Percentiles rank a stretch among this genome's conserved stretches.
Evolutionary conservation across 2,329 filamentous ascomycete genomes (phyloP).

Genomic region (Neopestalotiopsis rosae): DNA sequence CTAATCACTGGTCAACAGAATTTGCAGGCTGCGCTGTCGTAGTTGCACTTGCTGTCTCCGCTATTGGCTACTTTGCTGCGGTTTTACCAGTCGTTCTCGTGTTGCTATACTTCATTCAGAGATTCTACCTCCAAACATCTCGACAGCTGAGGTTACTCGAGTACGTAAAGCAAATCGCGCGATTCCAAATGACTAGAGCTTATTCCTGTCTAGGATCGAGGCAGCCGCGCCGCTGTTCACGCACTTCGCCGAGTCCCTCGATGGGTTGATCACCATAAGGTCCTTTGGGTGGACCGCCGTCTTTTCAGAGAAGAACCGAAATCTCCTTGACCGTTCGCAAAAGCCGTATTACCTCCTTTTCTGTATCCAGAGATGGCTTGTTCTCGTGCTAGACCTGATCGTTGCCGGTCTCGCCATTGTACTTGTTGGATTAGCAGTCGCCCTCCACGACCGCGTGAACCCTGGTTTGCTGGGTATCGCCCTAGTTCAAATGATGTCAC

Average conservation of each 20-base stretch:
- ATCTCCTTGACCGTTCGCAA: conserved; percentile 5
- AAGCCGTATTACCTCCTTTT: conserved; percentile 37
- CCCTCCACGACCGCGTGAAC: conserved; percentile 12
- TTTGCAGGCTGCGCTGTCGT: conserved; percentile 11
- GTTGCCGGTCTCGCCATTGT: conserved; percentile 35
- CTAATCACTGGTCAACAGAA: conserved; percentile 2
- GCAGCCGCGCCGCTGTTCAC: conserved; percentile 16
- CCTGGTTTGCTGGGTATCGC: conserved; percentile 21
- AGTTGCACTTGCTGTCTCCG: conserved; percentile 13
- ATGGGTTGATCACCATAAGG: conserved; percentile 12
- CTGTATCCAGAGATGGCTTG: conserved; percentile 39
- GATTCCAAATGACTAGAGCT: neutral
- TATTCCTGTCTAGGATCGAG: conserved; percentile 7
- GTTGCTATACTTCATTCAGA: conserved; percentile 19
- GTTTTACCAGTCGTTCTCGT: neutral
- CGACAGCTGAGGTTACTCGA: conserved; percentile 18
- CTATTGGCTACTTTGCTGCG: conserved; percentile 16
- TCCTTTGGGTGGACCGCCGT: conserved; percentile 15
- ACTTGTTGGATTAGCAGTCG: conserved; percentile 32
- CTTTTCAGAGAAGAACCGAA: neutral
- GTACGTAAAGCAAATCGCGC: neutral
- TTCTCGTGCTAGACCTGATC: conserved; percentile 37
- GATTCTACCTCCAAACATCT: conserved; percentile 20
- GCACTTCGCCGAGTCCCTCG: conserved; percentile 15
- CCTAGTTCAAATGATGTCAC: conserved; percentile 20